Base-by-base conservation (phyloP, 805 yeast species). In the Scheffersomyces ergatensis region DNA sequence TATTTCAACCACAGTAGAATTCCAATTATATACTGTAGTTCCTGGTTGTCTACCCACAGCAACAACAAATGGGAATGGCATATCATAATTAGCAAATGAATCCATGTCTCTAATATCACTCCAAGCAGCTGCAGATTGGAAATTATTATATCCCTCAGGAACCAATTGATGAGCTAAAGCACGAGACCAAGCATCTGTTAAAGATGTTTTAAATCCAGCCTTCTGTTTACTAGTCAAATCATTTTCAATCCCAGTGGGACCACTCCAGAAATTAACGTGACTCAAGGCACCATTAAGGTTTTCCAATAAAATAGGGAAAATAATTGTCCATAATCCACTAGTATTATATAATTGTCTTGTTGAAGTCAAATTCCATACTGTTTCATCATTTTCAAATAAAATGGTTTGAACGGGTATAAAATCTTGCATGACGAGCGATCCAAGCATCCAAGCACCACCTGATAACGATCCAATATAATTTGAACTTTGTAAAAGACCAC, bases 391-490 rank as follows among this genome's bases (percentile, higher is more conserved):
- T 16, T 62, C 60, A 31, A 61, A 44, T 2, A 67, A 67, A 18
- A 87, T 76, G 2, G 70, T 79, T 48, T 81, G 82, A 18, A 87
- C 78, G 11, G 85, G 68, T 8, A 89, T 78, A 82, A 85, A 89
- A 55, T 82, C 80, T 57, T 88, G 85, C 55, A 76, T 68, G 0
- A 77, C 79, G 47, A 83, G 69, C 34, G 87, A 63, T 1, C 81
- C 83, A 1, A 80, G 86, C 41, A 86, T 83, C 58, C 80, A 80
- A 43, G 78, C 74, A 3, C 80, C 67, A 35, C 75, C 74, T 4
- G 92, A 82, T 27, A 89, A 73, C 13, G 95, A 96, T 2, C 86
- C 71, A 8, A 89, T 60, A 56, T 89, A 89, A 11, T 88, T 78
- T 0, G 89, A 56, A 5, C 85, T 64, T 53, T 85, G 89, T 30